Evolutionary conservation across 768 basidiomycete genomes (phyloP).

Genomic region (Tulasnella sp.): DNA sequence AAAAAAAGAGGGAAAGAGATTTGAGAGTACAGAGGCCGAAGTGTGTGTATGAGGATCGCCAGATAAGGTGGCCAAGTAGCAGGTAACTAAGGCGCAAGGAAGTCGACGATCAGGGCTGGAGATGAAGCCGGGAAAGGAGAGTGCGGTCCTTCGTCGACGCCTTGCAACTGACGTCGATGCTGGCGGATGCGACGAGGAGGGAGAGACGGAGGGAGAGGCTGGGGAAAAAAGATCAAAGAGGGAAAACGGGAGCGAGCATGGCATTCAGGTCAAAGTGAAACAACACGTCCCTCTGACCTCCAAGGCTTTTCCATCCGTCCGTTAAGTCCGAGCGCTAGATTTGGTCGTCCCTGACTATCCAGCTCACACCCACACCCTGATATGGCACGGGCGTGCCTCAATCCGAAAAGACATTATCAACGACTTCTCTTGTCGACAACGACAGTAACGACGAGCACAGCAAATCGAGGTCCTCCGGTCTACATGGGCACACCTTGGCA

Average conservation of each 20-base stretch:
- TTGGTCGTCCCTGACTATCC: not conserved
- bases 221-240: constrained; percentile 1
- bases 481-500: not conserved
- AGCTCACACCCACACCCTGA: not conserved
- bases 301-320: not conserved
- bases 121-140: not conserved
- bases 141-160: not conserved
- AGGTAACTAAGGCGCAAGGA: constrained; percentile 12
- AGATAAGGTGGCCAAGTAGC: constrained; percentile 5
- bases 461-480: not conserved
- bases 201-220: not conserved
- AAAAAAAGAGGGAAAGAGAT: not conserved
- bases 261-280: not conserved
- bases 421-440: not conserved
- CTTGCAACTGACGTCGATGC: not conserved
- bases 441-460: not conserved
- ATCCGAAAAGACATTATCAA: not conserved
- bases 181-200: not conserved
- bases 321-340: not conserved
- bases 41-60: not conserved
- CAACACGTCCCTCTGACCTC: not conserved
- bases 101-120: constrained; percentile 11
- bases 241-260: not conserved
- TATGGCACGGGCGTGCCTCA: not conserved
- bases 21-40: not conserved